Conservation (phyloP, 2,329 filamentous ascomycete genomes). For the Penicillium concentricum region DNA sequence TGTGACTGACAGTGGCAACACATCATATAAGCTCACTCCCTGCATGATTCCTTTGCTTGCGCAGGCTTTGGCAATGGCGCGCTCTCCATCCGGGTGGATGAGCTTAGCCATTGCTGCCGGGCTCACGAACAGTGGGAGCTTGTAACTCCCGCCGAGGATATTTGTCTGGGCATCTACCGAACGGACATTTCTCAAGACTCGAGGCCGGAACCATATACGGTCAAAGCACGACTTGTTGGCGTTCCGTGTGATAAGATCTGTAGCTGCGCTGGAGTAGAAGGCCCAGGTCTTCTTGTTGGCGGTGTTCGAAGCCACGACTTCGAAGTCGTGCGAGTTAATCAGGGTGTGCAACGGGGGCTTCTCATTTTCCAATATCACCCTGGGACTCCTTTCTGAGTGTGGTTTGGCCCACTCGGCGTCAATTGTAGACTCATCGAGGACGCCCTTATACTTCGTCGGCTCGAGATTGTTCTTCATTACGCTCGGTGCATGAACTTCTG, state of each 20-base stretch:
- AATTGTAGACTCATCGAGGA: constrained; percentile 50
- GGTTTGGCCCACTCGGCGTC: constrained; percentile 50
- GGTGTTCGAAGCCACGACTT: constrained; percentile 54
- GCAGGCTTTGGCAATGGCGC: constrained; percentile 56
- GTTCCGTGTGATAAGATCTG: constrained; percentile 58
- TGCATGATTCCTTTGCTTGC: constrained; percentile 55
- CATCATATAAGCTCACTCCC: constrained; percentile 39
- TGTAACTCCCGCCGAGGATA: constrained; percentile 55
- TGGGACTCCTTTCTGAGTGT: constrained; percentile 33
- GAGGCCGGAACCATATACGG: constrained; percentile 59
- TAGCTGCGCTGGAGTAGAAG: constrained; percentile 66
- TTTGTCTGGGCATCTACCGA: constrained; percentile 51
- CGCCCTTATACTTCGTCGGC: constrained; percentile 49
- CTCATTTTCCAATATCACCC: constrained; percentile 30
- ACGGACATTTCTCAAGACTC: constrained; percentile 58
- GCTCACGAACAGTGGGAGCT: constrained; percentile 61
- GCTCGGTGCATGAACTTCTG: constrained; percentile 47
- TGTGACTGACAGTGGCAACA: not conserved
- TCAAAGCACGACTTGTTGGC: constrained; percentile 57
- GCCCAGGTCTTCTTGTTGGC: constrained; percentile 66
- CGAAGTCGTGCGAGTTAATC: constrained; percentile 62
- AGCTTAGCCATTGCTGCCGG: constrained; percentile 65
- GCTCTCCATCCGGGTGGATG: constrained; percentile 65
- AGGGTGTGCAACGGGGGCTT: constrained; percentile 55
- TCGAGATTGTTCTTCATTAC: constrained; percentile 47